A percentile compares a stretch with the other conserved stretches of the same genome.
Evolutionary conservation across 2,329 filamentous ascomycete species (phyloP).

Genomic region (Phyllosticta citriasiana): DNA sequence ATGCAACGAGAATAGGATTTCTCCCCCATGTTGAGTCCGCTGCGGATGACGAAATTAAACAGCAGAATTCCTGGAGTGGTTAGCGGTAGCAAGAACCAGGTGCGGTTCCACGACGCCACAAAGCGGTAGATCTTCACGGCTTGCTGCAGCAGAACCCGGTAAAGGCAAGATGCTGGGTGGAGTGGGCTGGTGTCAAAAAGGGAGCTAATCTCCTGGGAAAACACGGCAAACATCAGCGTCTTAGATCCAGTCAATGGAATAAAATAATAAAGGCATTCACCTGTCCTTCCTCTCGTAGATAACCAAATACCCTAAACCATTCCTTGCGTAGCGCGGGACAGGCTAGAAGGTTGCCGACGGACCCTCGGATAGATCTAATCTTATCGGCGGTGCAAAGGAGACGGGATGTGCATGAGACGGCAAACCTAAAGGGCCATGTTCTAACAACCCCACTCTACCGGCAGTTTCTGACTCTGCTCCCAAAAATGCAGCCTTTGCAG

Average conservation of each 20-base stretch:
- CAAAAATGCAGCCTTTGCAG: background rate
- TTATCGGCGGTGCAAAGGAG: background rate
- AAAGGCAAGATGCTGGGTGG: background rate
- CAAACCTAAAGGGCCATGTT: background rate
- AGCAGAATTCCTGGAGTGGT: background rate
- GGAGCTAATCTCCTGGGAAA: too few relatives aligned
- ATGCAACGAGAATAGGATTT: background rate
- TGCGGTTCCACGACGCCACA: background rate
- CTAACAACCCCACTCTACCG: background rate
- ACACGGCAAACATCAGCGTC: too few relatives aligned
- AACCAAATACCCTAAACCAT: background rate
- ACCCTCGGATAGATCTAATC: slow-evolving; percentile 6
- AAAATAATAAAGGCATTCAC: too few relatives aligned
- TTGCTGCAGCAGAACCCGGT: background rate
- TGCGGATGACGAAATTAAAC: background rate
- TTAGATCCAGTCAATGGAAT: too few relatives aligned
- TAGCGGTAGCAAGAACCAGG: background rate
- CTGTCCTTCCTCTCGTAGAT: too few relatives aligned
- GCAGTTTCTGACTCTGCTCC: background rate
- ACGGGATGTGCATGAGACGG: background rate
- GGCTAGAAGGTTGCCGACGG: background rate
- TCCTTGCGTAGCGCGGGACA: background rate
- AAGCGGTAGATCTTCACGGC: background rate
- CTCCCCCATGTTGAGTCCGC: background rate
- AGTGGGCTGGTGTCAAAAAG: background rate